These are phyloP conservation scores for Brassica cretica DNA, from an alignment of 345 rosid genomes.

Conservation along the genomic window DNA sequence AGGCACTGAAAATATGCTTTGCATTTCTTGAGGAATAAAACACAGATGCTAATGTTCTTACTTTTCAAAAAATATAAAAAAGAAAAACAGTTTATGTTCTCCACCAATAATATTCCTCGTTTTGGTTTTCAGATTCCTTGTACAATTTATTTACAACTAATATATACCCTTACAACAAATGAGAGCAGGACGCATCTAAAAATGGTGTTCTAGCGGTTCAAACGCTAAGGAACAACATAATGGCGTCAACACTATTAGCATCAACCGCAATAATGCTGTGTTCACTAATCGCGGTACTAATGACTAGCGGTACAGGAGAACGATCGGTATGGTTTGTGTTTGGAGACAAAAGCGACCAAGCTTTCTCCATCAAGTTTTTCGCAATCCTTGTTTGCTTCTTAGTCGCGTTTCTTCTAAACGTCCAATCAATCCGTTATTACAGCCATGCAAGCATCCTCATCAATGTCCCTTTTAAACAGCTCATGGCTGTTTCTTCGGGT, in stretches of 20 bases:
- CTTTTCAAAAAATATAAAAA: neutral
- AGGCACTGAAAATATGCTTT: conserved; percentile 20
- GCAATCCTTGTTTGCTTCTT: conserved; percentile 64
- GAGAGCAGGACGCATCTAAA: conserved; percentile 56
- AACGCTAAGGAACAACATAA: conserved; percentile 83
- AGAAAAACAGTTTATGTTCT: neutral
- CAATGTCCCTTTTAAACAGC: conserved; percentile 67
- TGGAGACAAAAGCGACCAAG: conserved; percentile 59
- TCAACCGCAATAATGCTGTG: conserved; percentile 82
- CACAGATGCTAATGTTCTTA: neutral
- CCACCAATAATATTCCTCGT: neutral
- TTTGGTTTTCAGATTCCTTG: conserved; percentile 10
- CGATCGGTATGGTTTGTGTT: conserved; percentile 43
- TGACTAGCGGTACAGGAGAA: conserved; percentile 43
- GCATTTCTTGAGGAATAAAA: conserved; percentile 7
- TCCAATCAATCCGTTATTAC: conserved; percentile 81
- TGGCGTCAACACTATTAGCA: conserved; percentile 90
- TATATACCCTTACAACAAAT: neutral
- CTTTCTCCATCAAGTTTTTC: conserved; percentile 68
- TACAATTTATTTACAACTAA: neutral
- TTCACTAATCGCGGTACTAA: conserved; percentile 70
- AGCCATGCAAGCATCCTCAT: conserved; percentile 90
- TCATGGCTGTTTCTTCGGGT: conserved; percentile 29
- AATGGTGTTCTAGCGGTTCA: conserved; percentile 89
- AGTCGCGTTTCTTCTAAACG: conserved; percentile 64